Conservation (phyloP, 2,329 filamentous ascomycete species). For the Pseudocercospora pini-densiflorae region DNA sequence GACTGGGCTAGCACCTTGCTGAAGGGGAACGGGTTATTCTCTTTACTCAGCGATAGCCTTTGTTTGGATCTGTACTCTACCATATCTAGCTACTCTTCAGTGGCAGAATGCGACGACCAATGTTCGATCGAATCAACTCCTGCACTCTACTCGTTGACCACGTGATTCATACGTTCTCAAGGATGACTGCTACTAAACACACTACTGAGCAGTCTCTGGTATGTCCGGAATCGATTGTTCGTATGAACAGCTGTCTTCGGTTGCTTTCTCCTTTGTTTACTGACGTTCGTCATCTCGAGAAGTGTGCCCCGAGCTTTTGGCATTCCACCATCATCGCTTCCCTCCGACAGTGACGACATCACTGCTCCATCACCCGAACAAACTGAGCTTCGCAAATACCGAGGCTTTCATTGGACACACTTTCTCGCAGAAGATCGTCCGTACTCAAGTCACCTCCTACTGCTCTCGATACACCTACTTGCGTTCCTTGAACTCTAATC, state of each 20-base stretch:
- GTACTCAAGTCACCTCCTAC: neutral
- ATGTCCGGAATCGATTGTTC: too few relatives aligned
- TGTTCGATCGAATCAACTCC: conserved; percentile 1
- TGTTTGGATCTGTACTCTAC: conserved; percentile 10
- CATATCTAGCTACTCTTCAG: conserved; percentile 6
- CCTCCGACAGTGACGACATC: conserved; percentile 5
- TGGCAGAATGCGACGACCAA: conserved; percentile 14
- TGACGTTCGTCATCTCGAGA: neutral
- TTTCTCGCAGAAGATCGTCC: neutral
- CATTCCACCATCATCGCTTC: neutral
- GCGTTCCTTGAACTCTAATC: neutral
- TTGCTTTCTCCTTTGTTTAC: neutral
- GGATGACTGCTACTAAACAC: neutral
- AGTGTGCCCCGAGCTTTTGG: neutral
- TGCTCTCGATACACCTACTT: neutral
- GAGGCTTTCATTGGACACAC: conserved; percentile 5
- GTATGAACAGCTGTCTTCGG: neutral
- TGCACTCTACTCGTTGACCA: neutral
- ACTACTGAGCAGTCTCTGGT: too few relatives aligned
- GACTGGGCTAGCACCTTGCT: neutral
- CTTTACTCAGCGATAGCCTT: neutral
- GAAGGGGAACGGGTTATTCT: neutral
- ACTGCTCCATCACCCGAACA: neutral
- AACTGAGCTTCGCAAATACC: neutral
- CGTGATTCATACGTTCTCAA: neutral